Conservation (phyloP, 176 grass and related monocot species). For the Pharus latifolius region DNA sequence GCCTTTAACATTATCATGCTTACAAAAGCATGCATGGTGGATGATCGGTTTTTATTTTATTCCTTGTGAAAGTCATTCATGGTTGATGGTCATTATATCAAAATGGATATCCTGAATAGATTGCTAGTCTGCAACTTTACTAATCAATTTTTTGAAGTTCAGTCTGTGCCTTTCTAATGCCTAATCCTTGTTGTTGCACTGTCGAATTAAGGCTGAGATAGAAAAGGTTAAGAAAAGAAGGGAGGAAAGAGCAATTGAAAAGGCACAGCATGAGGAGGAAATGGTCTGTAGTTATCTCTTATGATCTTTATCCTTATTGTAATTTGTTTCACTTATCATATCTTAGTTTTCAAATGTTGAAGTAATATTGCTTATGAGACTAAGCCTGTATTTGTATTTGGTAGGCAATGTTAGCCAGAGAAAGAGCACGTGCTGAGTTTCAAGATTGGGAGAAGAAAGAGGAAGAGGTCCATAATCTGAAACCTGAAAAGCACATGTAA, state of each 20-base stretch:
- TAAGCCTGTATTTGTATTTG: constrained; percentile 26
- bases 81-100: not conserved
- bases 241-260: constrained; percentile 95
- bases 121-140: not conserved
- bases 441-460: constrained; percentile 99
- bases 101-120: not conserved
- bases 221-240: constrained; percentile 99
- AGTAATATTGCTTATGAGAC: not conserved
- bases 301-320: not conserved
- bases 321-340: not conserved
- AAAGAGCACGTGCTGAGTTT: constrained; percentile 87
- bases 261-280: constrained; percentile 95
- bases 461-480: constrained; percentile 65
- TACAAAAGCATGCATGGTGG: too few species aligned
- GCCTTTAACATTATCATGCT: too few species aligned
- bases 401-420: constrained; percentile 77
- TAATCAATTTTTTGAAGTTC: not conserved
- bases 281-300: constrained; percentile 46
- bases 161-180: not conserved
- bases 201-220: constrained; percentile 72
- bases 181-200: not conserved
- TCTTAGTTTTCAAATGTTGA: constrained; percentile 3
- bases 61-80: not conserved
- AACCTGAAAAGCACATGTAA: not conserved
- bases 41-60: not conserved